Conservation (phyloP, 257 asterid genomes). For the Mitragyna speciosa region DNA sequence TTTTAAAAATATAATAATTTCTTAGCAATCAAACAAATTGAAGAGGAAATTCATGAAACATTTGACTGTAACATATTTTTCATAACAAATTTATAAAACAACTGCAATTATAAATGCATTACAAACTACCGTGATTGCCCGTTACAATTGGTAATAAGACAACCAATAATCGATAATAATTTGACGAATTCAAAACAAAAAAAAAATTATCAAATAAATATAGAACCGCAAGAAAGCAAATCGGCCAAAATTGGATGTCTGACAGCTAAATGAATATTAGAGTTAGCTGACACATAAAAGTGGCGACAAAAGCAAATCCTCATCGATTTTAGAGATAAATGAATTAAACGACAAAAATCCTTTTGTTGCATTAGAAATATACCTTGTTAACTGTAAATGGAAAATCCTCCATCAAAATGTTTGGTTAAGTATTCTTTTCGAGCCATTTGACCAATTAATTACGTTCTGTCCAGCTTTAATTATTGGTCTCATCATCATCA, state of each 20-base stretch:
- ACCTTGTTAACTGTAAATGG: too few species aligned
- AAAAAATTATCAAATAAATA: neutral
- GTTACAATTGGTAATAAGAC: too few species aligned
- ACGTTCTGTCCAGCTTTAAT: neutral
- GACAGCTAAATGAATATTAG: neutral
- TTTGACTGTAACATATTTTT: neutral
- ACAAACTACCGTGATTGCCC: neutral
- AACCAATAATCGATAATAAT: neutral
- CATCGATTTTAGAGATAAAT: neutral
- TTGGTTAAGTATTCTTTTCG: neutral
- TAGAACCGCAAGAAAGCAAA: neutral
- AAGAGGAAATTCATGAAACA: neutral
- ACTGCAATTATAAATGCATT: neutral
- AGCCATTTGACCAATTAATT: neutral
- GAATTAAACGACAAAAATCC: neutral
- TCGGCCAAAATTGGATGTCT: neutral
- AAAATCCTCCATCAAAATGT: neutral
- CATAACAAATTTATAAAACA: neutral
- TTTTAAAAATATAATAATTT: too few species aligned
- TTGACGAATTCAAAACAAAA: neutral
- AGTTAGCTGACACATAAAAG: neutral
- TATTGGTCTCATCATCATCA: neutral
- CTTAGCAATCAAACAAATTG: neutral
- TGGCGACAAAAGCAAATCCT: neutral
- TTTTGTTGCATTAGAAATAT: neutral